A percentile compares a stretch with the other conserved stretches of the same genome.
Conservation (phyloP, 306 rosid species). For the Abrus pulchellus region DNA sequence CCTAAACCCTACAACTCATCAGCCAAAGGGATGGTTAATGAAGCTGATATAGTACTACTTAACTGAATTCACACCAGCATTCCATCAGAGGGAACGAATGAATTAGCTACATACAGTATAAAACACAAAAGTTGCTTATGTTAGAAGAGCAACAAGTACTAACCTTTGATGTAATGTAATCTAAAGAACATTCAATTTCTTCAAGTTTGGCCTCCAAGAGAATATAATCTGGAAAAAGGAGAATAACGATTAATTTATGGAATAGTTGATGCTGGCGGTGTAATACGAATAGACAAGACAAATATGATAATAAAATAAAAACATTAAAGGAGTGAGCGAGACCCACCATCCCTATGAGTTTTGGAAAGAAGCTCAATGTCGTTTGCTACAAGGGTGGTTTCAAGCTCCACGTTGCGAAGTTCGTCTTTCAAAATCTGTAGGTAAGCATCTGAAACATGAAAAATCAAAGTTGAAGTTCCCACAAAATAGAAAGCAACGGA, state of each 20-base stretch:
- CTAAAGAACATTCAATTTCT: constrained; percentile 61
- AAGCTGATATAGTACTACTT: neutral
- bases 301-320: neutral
- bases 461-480: neutral
- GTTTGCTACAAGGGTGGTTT: constrained; percentile 51
- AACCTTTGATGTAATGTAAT: constrained; percentile 67
- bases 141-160: constrained; percentile 37
- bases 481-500: constrained; percentile 6
- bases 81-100: constrained; percentile 13
- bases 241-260: constrained; percentile 6
- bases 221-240: constrained; percentile 61
- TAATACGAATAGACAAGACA: constrained; percentile 11
- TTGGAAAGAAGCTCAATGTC: constrained; percentile 65
- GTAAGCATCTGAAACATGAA: constrained; percentile 60
- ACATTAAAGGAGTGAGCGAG: neutral
- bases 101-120: constrained; percentile 15
- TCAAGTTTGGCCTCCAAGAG: constrained; percentile 64
- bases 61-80: neutral
- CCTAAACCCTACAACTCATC: constrained; percentile 11
- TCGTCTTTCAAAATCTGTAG: constrained; percentile 66
- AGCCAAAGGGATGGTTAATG: neutral
- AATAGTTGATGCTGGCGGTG: neutral
- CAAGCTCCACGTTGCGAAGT: constrained; percentile 59
- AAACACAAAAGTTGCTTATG: neutral
- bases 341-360: constrained; percentile 62